Evolutionary conservation across 371 early-diverging fungal genomes (phyloP).

Genomic region (Coemansia sp.): DNA sequence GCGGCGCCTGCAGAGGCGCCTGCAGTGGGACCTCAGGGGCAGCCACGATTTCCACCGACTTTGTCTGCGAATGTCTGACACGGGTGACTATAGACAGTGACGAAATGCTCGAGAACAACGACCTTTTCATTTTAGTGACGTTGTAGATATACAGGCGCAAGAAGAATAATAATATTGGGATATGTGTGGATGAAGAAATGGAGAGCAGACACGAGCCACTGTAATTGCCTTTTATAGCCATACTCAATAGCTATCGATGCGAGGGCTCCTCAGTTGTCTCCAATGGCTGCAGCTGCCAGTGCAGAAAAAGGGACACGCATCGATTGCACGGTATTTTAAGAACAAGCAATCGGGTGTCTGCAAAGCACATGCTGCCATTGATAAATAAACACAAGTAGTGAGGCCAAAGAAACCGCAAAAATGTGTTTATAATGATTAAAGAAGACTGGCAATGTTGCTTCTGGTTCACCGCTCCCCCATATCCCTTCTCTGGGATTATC

Average conservation of each 20-base stretch:
- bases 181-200: not conserved
- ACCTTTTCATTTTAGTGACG: not conserved
- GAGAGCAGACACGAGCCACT: not conserved
- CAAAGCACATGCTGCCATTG: not conserved
- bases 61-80: constrained; percentile 3
- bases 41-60: not conserved
- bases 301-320: not conserved
- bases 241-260: not conserved
- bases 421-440: not conserved
- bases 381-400: not conserved
- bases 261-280: not conserved
- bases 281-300: not conserved
- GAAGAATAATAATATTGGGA: not conserved
- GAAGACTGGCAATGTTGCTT: not conserved
- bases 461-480: not conserved
- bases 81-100: constrained; percentile 17
- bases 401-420: not conserved
- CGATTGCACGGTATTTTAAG: constrained; percentile 1
- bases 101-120: constrained; percentile 11
- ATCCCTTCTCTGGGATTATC: not conserved
- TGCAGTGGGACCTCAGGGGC: not conserved
- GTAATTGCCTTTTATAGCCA: not conserved
- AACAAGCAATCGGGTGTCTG: not conserved
- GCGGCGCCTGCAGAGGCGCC: constrained; percentile 15
- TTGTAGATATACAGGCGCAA: not conserved